These are phyloP conservation scores for Warburgia ugandensis DNA, from an alignment of 164 flowering plant species.

Conservation along the genomic window DNA sequence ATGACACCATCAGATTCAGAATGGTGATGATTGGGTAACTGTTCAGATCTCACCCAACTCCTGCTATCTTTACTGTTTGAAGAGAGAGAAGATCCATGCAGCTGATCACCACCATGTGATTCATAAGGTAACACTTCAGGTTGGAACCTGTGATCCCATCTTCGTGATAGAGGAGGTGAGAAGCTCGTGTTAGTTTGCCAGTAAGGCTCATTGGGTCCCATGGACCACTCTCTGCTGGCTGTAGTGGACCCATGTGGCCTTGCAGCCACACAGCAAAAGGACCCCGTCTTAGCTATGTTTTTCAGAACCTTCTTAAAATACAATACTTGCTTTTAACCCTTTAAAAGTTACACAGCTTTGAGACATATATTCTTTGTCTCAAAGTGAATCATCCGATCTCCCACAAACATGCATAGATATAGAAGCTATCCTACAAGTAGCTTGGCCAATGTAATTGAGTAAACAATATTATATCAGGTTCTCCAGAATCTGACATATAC, in stretches of 20 bases:
- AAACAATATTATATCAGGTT: no score
- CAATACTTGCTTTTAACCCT: slow-evolving; percentile 4
- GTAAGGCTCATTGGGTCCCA: slow-evolving; percentile 77
- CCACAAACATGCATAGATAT: no score
- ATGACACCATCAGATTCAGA: slow-evolving; percentile 62
- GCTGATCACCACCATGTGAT: slow-evolving; percentile 37
- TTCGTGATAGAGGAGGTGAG: slow-evolving; percentile 70
- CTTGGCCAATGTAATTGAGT: no score
- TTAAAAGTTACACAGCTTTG: background rate
- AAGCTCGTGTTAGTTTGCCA: slow-evolving; percentile 86
- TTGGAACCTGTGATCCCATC: slow-evolving; percentile 67
- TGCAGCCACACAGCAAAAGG: slow-evolving; percentile 98
- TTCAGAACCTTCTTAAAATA: slow-evolving; percentile 11
- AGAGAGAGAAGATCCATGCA: slow-evolving; percentile 64
- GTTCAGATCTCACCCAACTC: slow-evolving; percentile 51
- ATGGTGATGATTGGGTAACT: slow-evolving; percentile 35
- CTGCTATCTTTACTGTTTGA: slow-evolving; percentile 66
- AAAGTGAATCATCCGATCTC: no score
- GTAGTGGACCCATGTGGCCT: slow-evolving; percentile 92
- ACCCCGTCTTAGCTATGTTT: slow-evolving; percentile 89
- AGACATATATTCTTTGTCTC: no score
- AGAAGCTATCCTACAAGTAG: no score
- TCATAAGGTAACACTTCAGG: slow-evolving; percentile 49
- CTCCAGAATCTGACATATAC: no score
- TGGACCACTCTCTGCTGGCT: slow-evolving; percentile 64